Percentiles rank a stretch among this genome's conserved stretches.
phyloP scores from a whole-genome alignment of 164 flowering plant genomes.

The Berberis vulgaris region DNA sequence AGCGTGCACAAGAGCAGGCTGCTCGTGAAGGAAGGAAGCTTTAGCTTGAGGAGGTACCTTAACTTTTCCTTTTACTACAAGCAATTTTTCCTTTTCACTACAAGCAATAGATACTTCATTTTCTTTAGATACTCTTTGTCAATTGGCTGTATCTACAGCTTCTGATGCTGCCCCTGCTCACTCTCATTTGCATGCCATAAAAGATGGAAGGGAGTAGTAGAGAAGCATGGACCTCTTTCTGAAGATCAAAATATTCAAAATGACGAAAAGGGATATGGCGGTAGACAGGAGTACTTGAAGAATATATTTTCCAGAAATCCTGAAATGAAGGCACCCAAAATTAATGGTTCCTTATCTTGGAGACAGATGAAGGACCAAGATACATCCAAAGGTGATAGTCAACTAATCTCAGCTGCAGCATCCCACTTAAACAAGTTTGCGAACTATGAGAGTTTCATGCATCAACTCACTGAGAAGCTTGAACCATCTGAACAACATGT shows the following conservation, averaged over 20 bases:
- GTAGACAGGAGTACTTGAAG: too few relatives aligned
- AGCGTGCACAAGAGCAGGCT: too few relatives aligned
- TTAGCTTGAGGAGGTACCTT: slow-evolving; percentile 46
- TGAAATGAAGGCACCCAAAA: slow-evolving; percentile 67
- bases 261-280: too few relatives aligned
- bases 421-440: slow-evolving; percentile 55
- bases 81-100: too few relatives aligned
- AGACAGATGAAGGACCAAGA: slow-evolving; percentile 41
- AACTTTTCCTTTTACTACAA: background rate
- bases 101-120: too few relatives aligned
- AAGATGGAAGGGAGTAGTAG: slow-evolving; percentile 26
- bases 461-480: slow-evolving; percentile 18
- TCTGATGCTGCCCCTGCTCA: slow-evolving; percentile 66
- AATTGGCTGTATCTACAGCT: slow-evolving; percentile 57
- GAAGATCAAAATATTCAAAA: too few relatives aligned
- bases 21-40: slow-evolving; percentile 60
- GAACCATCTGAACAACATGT: slow-evolving; percentile 4
- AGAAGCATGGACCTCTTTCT: too few relatives aligned
- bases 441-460: slow-evolving; percentile 66
- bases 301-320: slow-evolving; percentile 37
- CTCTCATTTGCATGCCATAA: slow-evolving; percentile 89
- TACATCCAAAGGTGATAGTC: slow-evolving; percentile 31
- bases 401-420: slow-evolving; percentile 40
- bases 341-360: slow-evolving; percentile 70
- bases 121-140: slow-evolving; percentile 36